Evolutionary conservation across 805 yeast genomes (phyloP).

Genomic region (Danielozyma ontarioensis): DNA sequence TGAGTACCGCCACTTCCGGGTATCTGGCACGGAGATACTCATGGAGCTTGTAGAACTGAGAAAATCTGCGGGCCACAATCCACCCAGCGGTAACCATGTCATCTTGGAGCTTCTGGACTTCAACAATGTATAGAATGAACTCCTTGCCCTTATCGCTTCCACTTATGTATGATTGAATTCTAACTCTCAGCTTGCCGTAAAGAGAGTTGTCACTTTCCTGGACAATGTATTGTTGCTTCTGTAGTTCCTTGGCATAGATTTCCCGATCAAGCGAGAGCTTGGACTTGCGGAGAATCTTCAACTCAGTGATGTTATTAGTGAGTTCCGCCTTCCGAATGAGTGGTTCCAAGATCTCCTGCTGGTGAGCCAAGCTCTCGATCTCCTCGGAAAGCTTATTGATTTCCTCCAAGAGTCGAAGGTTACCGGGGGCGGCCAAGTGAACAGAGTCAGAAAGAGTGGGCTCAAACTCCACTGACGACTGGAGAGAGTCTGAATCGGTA

Average conservation of each 20-base stretch:
- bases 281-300: constrained; percentile 65
- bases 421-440: constrained; percentile 62
- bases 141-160: constrained; percentile 55
- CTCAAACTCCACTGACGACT: constrained; percentile 10
- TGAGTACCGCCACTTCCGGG: constrained; percentile 43
- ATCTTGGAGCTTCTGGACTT: constrained; percentile 52
- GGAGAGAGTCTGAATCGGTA: constrained; percentile 26
- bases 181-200: constrained; percentile 57
- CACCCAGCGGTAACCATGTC: constrained; percentile 61
- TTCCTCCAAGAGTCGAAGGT: constrained; percentile 59
- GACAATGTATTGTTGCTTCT: constrained; percentile 73
- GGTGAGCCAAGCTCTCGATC: constrained; percentile 55
- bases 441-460: constrained; percentile 1
- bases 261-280: constrained; percentile 63
- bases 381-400: constrained; percentile 55
- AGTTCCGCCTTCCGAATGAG: constrained; percentile 77
- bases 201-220: constrained; percentile 79
- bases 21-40: constrained; percentile 53
- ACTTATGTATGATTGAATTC: constrained; percentile 49
- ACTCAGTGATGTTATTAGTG: constrained; percentile 68
- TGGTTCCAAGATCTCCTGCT: constrained; percentile 60
- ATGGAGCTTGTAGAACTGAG: constrained; percentile 73
- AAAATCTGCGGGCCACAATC: constrained; percentile 87
- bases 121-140: constrained; percentile 68
- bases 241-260: constrained; percentile 65